Evolutionary conservation across 2,329 filamentous ascomycete genomes (phyloP), one percentile per base, ranked within the genome.

Genomic region (Penicillium nordicum): DNA sequence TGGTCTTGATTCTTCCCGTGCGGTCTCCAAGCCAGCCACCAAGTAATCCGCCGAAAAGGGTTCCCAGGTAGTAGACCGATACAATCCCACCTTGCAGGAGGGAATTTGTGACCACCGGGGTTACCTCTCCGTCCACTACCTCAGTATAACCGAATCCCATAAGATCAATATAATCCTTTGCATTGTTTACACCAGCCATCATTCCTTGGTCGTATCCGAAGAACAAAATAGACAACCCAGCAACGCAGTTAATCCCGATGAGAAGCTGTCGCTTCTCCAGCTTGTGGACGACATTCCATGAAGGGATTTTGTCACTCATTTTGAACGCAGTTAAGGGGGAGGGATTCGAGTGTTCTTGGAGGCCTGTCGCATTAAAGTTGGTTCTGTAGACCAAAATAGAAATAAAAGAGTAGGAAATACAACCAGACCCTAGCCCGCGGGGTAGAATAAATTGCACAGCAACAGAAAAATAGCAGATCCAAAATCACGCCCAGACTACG

Each of bases 141-240:
- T 83, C 78, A 18, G 82, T 79, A 62, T 88, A 79, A 6, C 86
- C 87, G 59, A 88, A 84, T 8, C 79, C 79, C 85, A 89, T 88
- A 10, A 83, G 73, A 37, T 83, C 76, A 49, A 86, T 82, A 66
- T 89, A 89, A 68, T 88, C 74, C 48, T 80, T 80, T 38, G 84
- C 79, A 45, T 83, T 85, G 71, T 89, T 88, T 12, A 89, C 85
- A 54, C 86, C 86, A 18, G 82, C 82, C 79, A 81, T 81, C 74
- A 81, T 77, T 32, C 77, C 76, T 57, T 79, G 76, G 48, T 79
- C 84, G 80, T 86, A 78, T 49, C 78, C 86, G 63, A 88, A 88
- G 77, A 88, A 88, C 70, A 88, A 85, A 60, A 88, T 88, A 14
- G 84, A 87, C 14, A 88, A 70, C 1, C 79, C 85, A 1, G 86